A percentile compares a stretch with the other conserved stretches of the same genome.
Evolutionary conservation across 164 flowering plant genomes (phyloP).

Genomic region (Berberis thunbergii): DNA sequence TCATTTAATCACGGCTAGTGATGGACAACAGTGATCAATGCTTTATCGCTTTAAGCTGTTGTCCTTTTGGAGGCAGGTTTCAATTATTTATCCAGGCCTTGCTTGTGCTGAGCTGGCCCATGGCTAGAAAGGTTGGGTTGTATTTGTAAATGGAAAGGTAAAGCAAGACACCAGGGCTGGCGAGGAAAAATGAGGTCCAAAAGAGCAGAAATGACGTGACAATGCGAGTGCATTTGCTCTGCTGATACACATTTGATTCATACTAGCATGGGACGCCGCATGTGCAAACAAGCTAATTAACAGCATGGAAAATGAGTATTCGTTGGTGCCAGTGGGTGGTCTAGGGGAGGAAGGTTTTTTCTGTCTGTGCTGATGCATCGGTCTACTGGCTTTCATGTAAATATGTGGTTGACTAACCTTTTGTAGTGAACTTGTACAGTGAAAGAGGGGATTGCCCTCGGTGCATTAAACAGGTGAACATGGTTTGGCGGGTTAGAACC

Average conservation of each 20-base stretch:
- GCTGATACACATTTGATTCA: no score
- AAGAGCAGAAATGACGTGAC: no score
- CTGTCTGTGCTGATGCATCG: not conserved
- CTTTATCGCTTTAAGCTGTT: not conserved
- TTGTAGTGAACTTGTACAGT: not conserved
- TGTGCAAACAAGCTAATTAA: not conserved
- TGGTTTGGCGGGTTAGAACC: not conserved
- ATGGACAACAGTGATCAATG: not conserved
- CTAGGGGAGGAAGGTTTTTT: not conserved
- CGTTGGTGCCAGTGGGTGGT: not conserved
- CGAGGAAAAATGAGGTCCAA: no score
- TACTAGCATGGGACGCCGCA: not conserved
- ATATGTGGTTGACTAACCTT: not conserved
- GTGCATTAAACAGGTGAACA: not conserved
- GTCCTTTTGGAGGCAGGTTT: not conserved
- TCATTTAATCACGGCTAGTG: slow-evolving; percentile 50
- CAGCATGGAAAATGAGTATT: not conserved
- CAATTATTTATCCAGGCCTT: not conserved
- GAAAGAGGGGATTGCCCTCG: not conserved
- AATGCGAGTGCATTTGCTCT: no score
- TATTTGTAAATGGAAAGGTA: not conserved
- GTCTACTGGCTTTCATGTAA: not conserved
- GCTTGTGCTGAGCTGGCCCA: not conserved
- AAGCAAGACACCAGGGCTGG: not conserved
- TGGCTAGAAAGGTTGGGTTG: not conserved